Percentiles rank a stretch among this genome's conserved stretches.
Evolutionary conservation across 768 basidiomycete species (phyloP).

Genomic region (Boletus tomentosulus): DNA sequence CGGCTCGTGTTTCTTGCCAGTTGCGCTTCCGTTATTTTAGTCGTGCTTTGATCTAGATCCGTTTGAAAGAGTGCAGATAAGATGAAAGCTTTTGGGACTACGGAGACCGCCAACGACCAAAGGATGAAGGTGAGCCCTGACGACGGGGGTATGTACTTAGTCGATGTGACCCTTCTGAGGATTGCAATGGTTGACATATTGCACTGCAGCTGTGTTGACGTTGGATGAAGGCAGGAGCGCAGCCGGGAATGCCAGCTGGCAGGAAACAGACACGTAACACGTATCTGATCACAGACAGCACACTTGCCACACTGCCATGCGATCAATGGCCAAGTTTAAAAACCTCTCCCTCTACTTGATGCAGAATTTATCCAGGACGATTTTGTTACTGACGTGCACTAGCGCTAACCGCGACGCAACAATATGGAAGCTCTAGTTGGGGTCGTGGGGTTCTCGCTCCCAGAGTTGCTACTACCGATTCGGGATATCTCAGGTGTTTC

Average conservation of each 20-base stretch:
- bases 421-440: background rate
- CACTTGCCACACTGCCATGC: too few species aligned
- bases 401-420: too few species aligned
- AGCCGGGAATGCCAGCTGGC: too few species aligned
- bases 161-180: conserved; percentile 10
- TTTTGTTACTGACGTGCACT: too few species aligned
- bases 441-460: background rate
- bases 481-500: background rate
- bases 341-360: too few species aligned
- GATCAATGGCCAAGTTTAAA: too few species aligned
- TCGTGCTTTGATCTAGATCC: conserved; percentile 10
- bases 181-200: conserved; percentile 7
- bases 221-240: background rate
- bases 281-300: too few species aligned
- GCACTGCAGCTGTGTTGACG: too few species aligned
- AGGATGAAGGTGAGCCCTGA: conserved; percentile 19
- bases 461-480: background rate
- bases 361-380: too few species aligned
- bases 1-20: background rate
- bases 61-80: conserved; percentile 14
- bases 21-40: background rate
- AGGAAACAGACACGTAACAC: too few species aligned
- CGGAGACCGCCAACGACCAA: conserved; percentile 13
- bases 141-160: conserved; percentile 21
- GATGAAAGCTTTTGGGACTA: conserved; percentile 9